These are phyloP conservation scores for Rhododendron mucronatum DNA, from an alignment of 148 eudicot species.

Conservation along the genomic window DNA sequence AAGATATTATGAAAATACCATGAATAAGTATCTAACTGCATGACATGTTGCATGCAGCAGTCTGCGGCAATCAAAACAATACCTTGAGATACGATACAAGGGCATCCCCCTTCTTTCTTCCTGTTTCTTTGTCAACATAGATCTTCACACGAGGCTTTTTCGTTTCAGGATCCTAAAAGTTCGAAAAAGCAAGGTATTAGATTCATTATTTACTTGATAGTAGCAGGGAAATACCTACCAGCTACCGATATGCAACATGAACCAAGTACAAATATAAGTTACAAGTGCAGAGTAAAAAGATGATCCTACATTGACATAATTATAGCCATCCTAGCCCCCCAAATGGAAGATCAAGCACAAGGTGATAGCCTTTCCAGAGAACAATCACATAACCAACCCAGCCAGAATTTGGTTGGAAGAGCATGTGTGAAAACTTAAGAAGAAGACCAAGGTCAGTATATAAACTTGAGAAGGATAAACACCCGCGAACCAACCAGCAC, in stretches of 20 bases:
- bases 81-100: conserved; percentile 92
- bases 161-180: conserved; percentile 81
- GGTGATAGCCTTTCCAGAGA: background rate
- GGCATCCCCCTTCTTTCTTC: conserved; percentile 95
- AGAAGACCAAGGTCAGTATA: background rate
- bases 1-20: conserved; percentile 9
- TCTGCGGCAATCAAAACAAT: conserved; percentile 14
- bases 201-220: background rate
- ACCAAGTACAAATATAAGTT: background rate
- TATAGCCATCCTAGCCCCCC: background rate
- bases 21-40: background rate
- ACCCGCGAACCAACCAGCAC: background rate
- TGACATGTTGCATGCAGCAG: background rate
- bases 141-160: conserved; percentile 93
- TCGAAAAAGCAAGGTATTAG: background rate
- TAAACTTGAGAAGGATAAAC: background rate
- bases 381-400: background rate
- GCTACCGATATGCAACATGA: background rate
- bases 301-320: background rate
- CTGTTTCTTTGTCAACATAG: conserved; percentile 85
- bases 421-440: background rate
- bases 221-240: background rate
- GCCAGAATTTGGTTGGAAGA: background rate
- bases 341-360: background rate
- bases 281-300: background rate